Base-by-base conservation (phyloP, 2,329 filamentous ascomycete genomes). In the Colletotrichum tamarilloi region DNA sequence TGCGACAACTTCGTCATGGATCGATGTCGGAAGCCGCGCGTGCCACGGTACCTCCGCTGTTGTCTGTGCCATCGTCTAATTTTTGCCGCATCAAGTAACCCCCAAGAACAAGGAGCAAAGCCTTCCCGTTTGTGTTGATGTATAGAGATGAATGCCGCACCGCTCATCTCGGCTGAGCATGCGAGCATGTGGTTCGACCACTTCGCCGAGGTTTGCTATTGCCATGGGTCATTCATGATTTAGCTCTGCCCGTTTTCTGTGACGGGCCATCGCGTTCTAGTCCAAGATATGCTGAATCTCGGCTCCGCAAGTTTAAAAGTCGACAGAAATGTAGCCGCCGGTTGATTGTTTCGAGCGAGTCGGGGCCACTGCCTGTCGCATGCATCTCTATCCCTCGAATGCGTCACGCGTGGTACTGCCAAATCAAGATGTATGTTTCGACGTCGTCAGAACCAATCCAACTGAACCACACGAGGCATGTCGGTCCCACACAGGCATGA, bases 1-100 rank as follows among this genome's bases (percentile, higher is more conserved):
- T 9, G 57, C 30, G 35, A 42, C 30, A 19, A 12, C 32, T 42
- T 28, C 58, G 57, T 68, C 69, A 72, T 53, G 56, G 19, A 42
- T 35, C 46, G 24, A 14, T 28, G 38, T n/a, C 4, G n/a, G 11
- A n/a, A 28, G 38, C 32, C 35, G 32, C 42, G 56, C 30, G 32
- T 56, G 63, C 63, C 32, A 35, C 32, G 56, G 56, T 26, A 32
- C 35, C 55, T 22, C 28, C 12, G 38, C 19, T 56, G 16, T 22
- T 42, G 22, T 24, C 52, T 38, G 56, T 60, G 55, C 32, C 38
- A 30, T 57, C 55, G 28, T 59, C 64, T 22, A 38, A 52, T 22
- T 32, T 26, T 5, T 28, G 30, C 38, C 28, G 28, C 26, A 32
- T 32, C 24, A 38, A 30, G 57, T 53, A 24, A 35, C 16, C 12